Evolutionary conservation across 2,329 filamentous ascomycete genomes (phyloP), one percentile per base, ranked within the genome.

Genomic region (Phialophora macrospora): DNA sequence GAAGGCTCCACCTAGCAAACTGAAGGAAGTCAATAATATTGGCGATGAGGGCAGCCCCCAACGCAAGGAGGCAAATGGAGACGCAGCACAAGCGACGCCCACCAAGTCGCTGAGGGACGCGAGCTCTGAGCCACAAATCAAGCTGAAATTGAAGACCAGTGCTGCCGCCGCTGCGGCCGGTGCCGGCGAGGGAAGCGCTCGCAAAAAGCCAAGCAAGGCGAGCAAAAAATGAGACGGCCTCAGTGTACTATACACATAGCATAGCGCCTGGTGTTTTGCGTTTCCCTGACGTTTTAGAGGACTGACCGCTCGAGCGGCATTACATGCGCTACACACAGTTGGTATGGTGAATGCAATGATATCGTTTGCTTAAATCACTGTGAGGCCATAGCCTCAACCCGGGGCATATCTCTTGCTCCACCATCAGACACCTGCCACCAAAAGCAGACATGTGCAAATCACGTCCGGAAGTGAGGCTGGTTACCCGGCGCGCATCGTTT

Each of bases 1-100:
- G 63, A 69, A 70, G 49, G 63, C 65, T 17, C 62, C 56, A n/a
- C 71, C 71, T 2, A 70, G 68, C 52, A 72, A 70, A 60, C 58
- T 72, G 30, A 66, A 67, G 26, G 71, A 72, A 54, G 61, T 68
- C 54, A 59, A 72, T 44, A 63, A 67, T 46, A 65, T 63, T 28
- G 65, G 68, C 57, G 68, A 72, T 51, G 66, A 64, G 7, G 26
- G 52, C 52, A 30, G 26, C 8, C 26, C 52, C 24, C 6, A 17
- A 4, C 28, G 65, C 17, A 72, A 71, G 55, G 71, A 72, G 26
- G 49, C 55, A 7, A 68, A 63, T 44, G 69, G 68, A 4, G 71
- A 72, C 55, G 68, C 70, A 3, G 69, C 69, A 20, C 67, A 70
- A 60, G 71, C 68, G 44, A 67, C 66, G 41, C 70, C 71, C 2